Evolutionary conservation across 441 rosid species (phyloP).

Genomic region (Bocquillonia castaneifolia): DNA sequence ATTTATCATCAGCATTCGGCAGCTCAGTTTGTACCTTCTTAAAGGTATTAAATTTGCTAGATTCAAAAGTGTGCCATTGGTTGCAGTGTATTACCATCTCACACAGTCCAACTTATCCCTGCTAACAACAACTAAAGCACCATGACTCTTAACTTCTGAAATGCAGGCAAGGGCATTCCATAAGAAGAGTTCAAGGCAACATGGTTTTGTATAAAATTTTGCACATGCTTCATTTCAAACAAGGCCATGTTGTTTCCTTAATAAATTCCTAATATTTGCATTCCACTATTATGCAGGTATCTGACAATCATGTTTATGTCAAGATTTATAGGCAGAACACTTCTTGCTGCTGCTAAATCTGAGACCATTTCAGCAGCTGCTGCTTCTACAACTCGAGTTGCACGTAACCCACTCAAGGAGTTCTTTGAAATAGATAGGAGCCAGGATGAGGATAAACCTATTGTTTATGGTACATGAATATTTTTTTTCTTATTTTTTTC

Average conservation of each 20-base stretch:
- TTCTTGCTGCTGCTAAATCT: conserved; percentile 53
- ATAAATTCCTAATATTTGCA: neutral
- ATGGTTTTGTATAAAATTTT: too few species aligned
- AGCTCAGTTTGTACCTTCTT: too few species aligned
- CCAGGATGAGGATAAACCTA: conserved; percentile 62
- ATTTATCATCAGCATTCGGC: too few species aligned
- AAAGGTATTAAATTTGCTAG: too few species aligned
- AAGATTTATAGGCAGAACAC: conserved; percentile 54
- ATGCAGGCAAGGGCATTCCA: too few species aligned
- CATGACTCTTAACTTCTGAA: too few species aligned
- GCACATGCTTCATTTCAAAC: too few species aligned
- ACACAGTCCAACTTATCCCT: too few species aligned
- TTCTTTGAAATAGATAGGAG: conserved; percentile 72
- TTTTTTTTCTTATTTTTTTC: neutral
- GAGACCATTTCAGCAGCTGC: conserved; percentile 50
- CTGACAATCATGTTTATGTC: conserved; percentile 51
- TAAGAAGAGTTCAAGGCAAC: too few species aligned
- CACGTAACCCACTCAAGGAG: conserved; percentile 66
- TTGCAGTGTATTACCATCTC: too few species aligned
- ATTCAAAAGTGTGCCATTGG: too few species aligned
- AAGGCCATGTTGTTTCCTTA: neutral
- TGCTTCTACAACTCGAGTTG: conserved; percentile 35
- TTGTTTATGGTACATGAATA: conserved; percentile 55
- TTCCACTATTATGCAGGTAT: conserved; percentile 15
- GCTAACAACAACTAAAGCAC: too few species aligned